Base-by-base conservation (phyloP, 495 filamentous ascomycete species). In the Hypoxylon lienhwacheense region DNA sequence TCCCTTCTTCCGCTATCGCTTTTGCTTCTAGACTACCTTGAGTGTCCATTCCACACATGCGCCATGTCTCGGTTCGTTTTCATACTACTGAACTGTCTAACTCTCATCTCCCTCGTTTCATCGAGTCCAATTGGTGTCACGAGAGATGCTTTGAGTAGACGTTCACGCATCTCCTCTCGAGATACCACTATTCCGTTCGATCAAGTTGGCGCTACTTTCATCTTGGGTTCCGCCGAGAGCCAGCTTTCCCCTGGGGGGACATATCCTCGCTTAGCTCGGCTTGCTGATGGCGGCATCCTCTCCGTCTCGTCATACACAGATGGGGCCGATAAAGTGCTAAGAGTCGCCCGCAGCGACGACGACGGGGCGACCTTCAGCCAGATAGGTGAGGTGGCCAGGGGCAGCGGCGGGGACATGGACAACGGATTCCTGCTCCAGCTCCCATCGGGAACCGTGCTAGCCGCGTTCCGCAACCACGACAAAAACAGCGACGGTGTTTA, bases 391-490 rank as follows among this genome's bases (percentile, higher is more conserved):
- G 46, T 69, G 0, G 43, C 66, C 21, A 44, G 46, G 34, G 39
- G 53, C 21, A 40, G 65, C 5, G 72, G 65, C 5, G 72, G 74
- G 1, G 81, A 85, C 56, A 65, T 81, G 37, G 82, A 85, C 67
- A 85, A 85, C 63, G 69, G 74, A 50, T 83, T 77, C 62, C 61
- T 83, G 15, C 67, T 82, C 6, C 78, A 83, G 44, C 71, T 81
- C 0, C 67, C 76, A 0, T 71, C 70, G 0, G 70, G 69, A 0
- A 66, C 66, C 0, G 66, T 85, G 8, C 70, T 85, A 0, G 76
- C 72, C 4, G 81, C 81, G 0, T 85, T 84, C 63, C 76, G 82
- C 12, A 85, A 85, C 62, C 82, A 85, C 58, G 77, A 82, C 56
- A 56, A 69, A 1, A 43, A 71, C 36, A 62, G 14, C 34, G 32